Evolutionary conservation across 2,329 filamentous ascomycete genomes (phyloP), one percentile per base, ranked within the genome.

Genomic region (Fusarium sarcochroum): DNA sequence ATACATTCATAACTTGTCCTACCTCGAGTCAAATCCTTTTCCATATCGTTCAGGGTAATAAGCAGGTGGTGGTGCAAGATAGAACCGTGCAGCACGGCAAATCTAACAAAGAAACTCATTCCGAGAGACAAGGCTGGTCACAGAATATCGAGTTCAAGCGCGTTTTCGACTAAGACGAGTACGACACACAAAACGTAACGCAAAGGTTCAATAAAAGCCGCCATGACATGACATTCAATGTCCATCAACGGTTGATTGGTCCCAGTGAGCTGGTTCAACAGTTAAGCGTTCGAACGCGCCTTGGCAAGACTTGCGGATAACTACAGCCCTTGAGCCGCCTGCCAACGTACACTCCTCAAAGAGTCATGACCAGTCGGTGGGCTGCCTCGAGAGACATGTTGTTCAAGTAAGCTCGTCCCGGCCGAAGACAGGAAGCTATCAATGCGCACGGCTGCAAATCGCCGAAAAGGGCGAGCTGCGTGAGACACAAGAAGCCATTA

Each of bases 231-330:
- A 10, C 21, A 41, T 34, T 30, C 20, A 18, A 20, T 20, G 15
- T 21, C 4, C 32, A 35, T 9, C 30, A 20, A 30, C 32, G 47
- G 56, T 40, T 54, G 32, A 66, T 60, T 68, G 66, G 64, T 68
- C 47, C 67, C 67, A 57, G 35, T 20, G 21, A n/a, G 45, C 40
- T 46, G 67, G 67, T 37, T 41, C 57, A 30, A 25, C 37, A 23
- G 37, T 48, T 35, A 48, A 20, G 44, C 20, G 44, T 34, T 20
- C 32, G 30, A 51, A 42, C 23, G n/a, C 17, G n/a, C 17, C n/a
- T 48, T 21, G 27, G 32, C 58, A 65, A 20, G 30, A n/a, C 21
- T 42, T 46, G 41, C 66, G 69, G 65, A 21, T 40, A 40, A 11
- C 38, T 40, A 56, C 63, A 72, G 61, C 40, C 25, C 37, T 55